Evolutionary conservation across 345 rosid species (phyloP).

Genomic region (Populus tremula): DNA sequence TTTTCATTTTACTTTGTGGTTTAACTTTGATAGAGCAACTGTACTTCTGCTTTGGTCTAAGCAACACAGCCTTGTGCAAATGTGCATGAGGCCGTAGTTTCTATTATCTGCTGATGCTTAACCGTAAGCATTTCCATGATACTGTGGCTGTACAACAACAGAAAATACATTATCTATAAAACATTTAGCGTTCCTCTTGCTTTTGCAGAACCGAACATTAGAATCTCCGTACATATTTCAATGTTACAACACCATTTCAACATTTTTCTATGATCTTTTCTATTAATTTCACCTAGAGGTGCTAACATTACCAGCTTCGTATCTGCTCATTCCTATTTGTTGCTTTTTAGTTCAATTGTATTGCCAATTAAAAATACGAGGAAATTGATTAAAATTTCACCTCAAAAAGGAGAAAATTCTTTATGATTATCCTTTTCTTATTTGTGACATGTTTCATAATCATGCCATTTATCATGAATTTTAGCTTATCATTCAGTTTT

Average conservation of each 20-base stretch:
- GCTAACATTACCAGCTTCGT: background rate
- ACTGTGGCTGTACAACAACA: background rate
- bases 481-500: background rate
- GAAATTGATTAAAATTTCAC: background rate
- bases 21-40: background rate
- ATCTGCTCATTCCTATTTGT: background rate
- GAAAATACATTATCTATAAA: too few species aligned
- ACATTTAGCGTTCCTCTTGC: background rate
- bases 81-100: background rate
- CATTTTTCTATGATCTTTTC: background rate
- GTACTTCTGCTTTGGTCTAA: background rate
- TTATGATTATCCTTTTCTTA: background rate
- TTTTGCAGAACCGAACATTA: background rate
- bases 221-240: too few species aligned
- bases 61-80: background rate
- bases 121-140: background rate
- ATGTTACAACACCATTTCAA: background rate
- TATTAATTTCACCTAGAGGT: background rate
- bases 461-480: background rate
- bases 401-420: background rate
- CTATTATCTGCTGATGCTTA: background rate
- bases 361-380: background rate
- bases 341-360: background rate
- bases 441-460: background rate
- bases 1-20: background rate